phyloP scores from a whole-genome alignment of 768 basidiomycete genomes.

The Hericium rajendrae region DNA sequence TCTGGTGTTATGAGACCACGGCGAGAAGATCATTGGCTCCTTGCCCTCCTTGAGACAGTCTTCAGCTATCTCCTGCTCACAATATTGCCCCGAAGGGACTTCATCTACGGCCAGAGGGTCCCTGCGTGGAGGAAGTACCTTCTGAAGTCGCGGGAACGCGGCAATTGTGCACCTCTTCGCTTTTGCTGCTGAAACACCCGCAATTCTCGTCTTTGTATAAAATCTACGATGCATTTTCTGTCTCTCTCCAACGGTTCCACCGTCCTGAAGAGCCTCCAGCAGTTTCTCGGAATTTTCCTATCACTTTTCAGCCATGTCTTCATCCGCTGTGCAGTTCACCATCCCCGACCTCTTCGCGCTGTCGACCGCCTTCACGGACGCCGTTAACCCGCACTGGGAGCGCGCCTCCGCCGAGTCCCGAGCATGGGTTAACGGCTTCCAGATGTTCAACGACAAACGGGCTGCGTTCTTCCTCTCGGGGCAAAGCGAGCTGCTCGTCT shows the following conservation, averaged over 20 bases:
- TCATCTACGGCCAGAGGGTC: too few relatives aligned
- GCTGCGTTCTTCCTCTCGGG: conserved; percentile 53
- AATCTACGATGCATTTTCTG: conserved; percentile 3
- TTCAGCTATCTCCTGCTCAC: too few relatives aligned
- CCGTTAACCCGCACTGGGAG: conserved; percentile 47
- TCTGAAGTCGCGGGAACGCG: too few relatives aligned
- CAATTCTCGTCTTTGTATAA: not conserved
- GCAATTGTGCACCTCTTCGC: too few relatives aligned
- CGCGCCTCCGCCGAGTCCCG: conserved; percentile 47
- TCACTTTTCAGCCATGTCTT: conserved; percentile 1
- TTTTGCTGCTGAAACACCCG: too few relatives aligned
- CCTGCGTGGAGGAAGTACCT: too few relatives aligned
- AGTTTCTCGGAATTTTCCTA: not conserved
- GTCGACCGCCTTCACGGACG: conserved; percentile 28
- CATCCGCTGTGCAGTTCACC: conserved; percentile 22
- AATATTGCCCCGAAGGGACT: too few relatives aligned
- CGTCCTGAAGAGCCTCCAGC: not conserved
- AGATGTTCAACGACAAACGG: conserved; percentile 49
- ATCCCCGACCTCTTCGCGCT: conserved; percentile 52
- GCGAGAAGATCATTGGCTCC: too few relatives aligned
- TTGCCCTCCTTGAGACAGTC: too few relatives aligned
- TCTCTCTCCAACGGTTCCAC: conserved; percentile 8
- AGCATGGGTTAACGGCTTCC: conserved; percentile 52
- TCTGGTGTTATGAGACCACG: too few relatives aligned
- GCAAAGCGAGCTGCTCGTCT: conserved; percentile 51